A percentile compares a stretch with the other conserved stretches of the same genome.
phyloP scores from a whole-genome alignment of 192 early-diverging fungal species.

The Podila clonocystis region DNA sequence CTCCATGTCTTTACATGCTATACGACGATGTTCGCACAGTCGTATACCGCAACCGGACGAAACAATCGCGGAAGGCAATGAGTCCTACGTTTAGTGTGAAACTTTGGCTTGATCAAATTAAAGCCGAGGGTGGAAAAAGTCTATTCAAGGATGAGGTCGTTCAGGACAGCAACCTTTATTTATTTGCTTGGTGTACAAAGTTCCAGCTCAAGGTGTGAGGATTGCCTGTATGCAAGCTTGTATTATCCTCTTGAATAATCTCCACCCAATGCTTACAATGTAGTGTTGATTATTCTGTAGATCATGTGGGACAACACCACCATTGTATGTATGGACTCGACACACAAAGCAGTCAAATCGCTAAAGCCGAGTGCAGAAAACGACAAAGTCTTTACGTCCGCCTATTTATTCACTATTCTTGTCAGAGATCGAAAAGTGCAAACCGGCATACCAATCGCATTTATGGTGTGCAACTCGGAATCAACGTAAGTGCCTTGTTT shows the following conservation, averaged over 20 bases:
- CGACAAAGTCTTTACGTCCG: constrained; percentile 2
- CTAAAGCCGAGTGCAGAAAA: not conserved
- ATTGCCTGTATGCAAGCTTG: not conserved
- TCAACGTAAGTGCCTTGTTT: constrained; percentile 9
- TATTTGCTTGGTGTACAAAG: too few species aligned
- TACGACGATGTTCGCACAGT: too few species aligned
- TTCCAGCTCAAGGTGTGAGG: constrained; percentile 13
- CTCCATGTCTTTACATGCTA: too few species aligned
- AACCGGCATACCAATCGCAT: constrained; percentile 13
- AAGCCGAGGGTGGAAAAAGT: too few species aligned
- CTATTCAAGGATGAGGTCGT: too few species aligned
- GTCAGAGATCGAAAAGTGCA: constrained; percentile 20
- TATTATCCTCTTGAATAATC: not conserved
- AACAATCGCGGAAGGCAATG: too few species aligned
- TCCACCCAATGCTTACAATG: too few species aligned
- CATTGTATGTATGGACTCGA: constrained; percentile 15
- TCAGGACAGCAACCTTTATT: too few species aligned
- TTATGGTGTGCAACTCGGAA: constrained; percentile 29
- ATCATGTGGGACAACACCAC: constrained; percentile 13
- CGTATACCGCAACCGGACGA: too few species aligned
- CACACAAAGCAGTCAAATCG: constrained; percentile 14
- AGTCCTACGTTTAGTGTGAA: too few species aligned
- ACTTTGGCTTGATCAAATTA: too few species aligned
- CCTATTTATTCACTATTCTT: constrained; percentile 15
- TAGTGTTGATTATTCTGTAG: not conserved